phyloP scores from a whole-genome alignment of 2,329 filamentous ascomycete species.

The Colletotrichum plurivorum region DNA sequence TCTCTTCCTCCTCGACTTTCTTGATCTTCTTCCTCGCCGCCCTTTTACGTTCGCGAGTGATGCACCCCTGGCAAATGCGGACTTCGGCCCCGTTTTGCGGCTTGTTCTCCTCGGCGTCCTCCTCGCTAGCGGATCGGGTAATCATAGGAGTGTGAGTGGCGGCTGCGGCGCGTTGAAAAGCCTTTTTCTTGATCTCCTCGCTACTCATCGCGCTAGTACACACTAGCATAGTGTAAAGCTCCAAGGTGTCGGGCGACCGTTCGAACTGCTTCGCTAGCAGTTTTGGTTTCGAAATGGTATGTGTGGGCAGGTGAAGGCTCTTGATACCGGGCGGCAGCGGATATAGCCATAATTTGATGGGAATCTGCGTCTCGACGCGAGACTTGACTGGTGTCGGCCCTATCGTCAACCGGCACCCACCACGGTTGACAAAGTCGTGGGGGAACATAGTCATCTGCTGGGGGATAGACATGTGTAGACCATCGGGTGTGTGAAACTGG shows the following conservation, averaged over 20 bases:
- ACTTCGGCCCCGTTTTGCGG: constrained; percentile 94
- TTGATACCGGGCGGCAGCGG: constrained; percentile 82
- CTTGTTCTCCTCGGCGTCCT: constrained; percentile 76
- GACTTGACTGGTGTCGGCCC: constrained; percentile 84
- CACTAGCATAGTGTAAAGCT: constrained; percentile 85
- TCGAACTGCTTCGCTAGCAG: constrained; percentile 81
- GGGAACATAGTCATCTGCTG: constrained; percentile 48
- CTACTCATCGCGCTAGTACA: constrained; percentile 94
- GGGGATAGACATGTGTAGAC: constrained; percentile 45
- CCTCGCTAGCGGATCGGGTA: constrained; percentile 52
- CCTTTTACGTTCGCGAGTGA: constrained; percentile 90
- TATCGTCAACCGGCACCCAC: constrained; percentile 66
- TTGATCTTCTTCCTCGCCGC: constrained; percentile 94
- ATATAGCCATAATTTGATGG: constrained; percentile 84
- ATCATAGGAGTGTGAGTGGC: constrained; percentile 51
- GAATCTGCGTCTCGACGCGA: constrained; percentile 96
- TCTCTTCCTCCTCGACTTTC: constrained; percentile 91
- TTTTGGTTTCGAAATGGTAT: constrained; percentile 96
- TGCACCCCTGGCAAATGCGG: constrained; percentile 91
- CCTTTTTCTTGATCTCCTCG: constrained; percentile 74
- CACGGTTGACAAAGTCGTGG: constrained; percentile 48
- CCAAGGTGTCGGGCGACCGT: constrained; percentile 80
- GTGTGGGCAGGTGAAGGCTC: constrained; percentile 86
- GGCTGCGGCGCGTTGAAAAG: constrained; percentile 72
- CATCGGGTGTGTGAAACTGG: constrained; percentile 46